Evolutionary conservation across 2,329 filamentous ascomycete genomes (phyloP), one percentile per base, ranked within the genome.

Genomic region (Cadophora malorum): DNA sequence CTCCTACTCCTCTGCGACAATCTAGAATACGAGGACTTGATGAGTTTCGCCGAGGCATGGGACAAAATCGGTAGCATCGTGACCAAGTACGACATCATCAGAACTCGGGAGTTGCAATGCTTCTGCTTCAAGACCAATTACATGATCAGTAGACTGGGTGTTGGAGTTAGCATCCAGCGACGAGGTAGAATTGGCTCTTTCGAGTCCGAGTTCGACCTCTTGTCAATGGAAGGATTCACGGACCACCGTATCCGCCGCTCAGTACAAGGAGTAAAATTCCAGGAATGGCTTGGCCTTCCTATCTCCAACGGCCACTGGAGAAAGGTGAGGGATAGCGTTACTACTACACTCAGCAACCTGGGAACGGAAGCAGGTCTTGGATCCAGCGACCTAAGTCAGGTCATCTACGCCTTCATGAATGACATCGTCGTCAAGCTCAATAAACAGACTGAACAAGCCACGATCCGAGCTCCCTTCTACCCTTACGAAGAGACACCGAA

Each of bases 361-460:
- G 71, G 73, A 4, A 7, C 33, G 0, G 62, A 63, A 1, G 75
- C 79, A 10, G 72, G 66, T 19, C 63, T 74, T n/a, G 66, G 67
- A 0, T 68, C 65, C n/a, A 61, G 70, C 0, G 69, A 77, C 7
- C 66, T 73, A 16, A 75, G 79, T 7, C 71, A 80, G 16, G 79
- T 82, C 3, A 72, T 85, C 16, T 82, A 81, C 68, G 74, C 78
- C 23, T 84, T 85, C 75, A 85, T 85, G 83, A 84, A 81, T 66
- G 80, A 82, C 66, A 78, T 86, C 19, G 81, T 86, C 0, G 82
- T 84, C 23, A 80, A 81, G 16, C 80, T 85, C 58, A 85, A 82
- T 69, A 67, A 78, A 14, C 76, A 77, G 41, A 68, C 74, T 1
- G 66, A 72, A 12, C 68, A 69, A 28, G 73, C 66, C 0, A 72